phyloP scores from a whole-genome alignment of 176 grass and related monocot genomes.

The Eragrostis curvula region DNA sequence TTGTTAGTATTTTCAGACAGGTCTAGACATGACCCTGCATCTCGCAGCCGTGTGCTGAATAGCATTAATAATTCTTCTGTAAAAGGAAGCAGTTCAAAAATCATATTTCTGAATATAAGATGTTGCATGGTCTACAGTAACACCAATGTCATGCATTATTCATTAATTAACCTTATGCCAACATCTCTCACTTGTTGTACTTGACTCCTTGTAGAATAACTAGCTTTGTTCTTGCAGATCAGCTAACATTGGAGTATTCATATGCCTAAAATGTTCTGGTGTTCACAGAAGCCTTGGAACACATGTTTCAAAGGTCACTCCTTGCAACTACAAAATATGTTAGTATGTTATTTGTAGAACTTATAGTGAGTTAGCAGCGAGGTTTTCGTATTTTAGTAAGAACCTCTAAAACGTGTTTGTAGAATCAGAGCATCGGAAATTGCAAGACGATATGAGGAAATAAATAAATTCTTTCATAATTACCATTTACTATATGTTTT shows the following conservation, averaged over 20 bases:
- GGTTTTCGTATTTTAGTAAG: not conserved
- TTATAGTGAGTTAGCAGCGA: not conserved
- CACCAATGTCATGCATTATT: not conserved
- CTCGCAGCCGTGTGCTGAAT: not conserved
- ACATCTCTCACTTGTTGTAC: not conserved
- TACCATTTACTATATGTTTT: not conserved
- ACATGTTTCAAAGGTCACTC: slow-evolving; percentile 78
- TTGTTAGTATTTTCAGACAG: not conserved
- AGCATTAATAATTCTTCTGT: not conserved
- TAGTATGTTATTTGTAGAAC: slow-evolving; percentile 21
- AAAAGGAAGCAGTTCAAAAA: not conserved
- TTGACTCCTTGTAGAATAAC: not conserved
- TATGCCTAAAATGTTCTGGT: slow-evolving; percentile 79
- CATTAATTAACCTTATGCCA: not conserved
- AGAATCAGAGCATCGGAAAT: not conserved
- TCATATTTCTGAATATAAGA: not conserved
- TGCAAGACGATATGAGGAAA: not conserved
- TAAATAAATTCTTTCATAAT: not conserved
- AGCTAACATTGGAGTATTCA: slow-evolving; percentile 70
- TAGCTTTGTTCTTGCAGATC: slow-evolving; percentile 48
- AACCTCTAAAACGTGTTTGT: not conserved
- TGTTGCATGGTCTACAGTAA: not conserved
- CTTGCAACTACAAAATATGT: slow-evolving; percentile 6
- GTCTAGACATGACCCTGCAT: not conserved
- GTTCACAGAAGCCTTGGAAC: slow-evolving; percentile 81